phyloP scores from a whole-genome alignment of 1,284 basidiomycete genomes.

The Fomes fomentarius region DNA sequence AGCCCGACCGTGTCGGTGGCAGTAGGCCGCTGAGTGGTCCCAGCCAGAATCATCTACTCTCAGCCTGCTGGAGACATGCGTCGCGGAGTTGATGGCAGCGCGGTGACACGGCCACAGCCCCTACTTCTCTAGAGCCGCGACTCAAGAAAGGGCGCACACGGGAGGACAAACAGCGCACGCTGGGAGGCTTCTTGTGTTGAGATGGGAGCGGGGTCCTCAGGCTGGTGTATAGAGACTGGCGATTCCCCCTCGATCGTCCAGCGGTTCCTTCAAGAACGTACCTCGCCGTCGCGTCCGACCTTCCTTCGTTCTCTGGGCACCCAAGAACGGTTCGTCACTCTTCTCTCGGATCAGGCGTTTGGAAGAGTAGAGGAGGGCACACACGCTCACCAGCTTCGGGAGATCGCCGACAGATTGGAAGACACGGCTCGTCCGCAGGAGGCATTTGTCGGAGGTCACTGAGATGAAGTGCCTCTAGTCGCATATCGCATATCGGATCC shows the following conservation, averaged over 20 bases:
- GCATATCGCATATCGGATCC: neutral
- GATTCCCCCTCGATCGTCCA: neutral
- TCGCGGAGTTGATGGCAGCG: too few relatives aligned
- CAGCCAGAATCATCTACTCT: too few relatives aligned
- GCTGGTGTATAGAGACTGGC: slow-evolving; percentile 2
- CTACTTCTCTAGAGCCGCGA: too few relatives aligned
- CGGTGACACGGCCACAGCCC: too few relatives aligned
- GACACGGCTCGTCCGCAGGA: slow-evolving; percentile 20
- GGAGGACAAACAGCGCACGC: neutral
- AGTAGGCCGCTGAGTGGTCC: too few relatives aligned
- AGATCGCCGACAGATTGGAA: slow-evolving; percentile 29
- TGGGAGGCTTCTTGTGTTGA: neutral
- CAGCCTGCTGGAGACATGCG: too few relatives aligned
- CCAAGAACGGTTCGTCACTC: slow-evolving; percentile 31
- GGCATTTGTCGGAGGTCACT: slow-evolving; percentile 12
- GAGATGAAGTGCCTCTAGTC: slow-evolving; percentile 1
- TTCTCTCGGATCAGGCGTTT: slow-evolving; percentile 31
- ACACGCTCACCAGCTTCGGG: slow-evolving; percentile 28
- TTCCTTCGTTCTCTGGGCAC: slow-evolving; percentile 19
- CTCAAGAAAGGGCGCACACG: too few relatives aligned
- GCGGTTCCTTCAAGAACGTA: slow-evolving; percentile 1
- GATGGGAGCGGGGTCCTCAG: slow-evolving; percentile 5
- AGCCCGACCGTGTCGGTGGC: too few relatives aligned
- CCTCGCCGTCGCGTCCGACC: slow-evolving; percentile 2
- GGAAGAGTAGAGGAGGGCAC: slow-evolving; percentile 33